Evolutionary conservation across 1,284 basidiomycete genomes (phyloP).

Genomic region (Rhodotorula glutinis): DNA sequence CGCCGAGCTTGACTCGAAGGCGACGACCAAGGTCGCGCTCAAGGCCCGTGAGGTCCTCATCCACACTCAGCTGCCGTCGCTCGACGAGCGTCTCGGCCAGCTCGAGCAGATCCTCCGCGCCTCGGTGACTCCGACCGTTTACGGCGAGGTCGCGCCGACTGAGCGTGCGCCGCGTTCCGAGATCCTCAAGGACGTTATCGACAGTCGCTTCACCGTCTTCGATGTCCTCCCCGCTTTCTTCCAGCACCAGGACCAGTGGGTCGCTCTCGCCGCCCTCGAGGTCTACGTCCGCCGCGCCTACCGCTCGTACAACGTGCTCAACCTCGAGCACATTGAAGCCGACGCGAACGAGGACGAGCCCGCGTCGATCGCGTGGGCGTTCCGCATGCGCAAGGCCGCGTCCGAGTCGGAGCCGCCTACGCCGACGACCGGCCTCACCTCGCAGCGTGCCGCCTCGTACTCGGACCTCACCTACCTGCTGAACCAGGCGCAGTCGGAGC

Average conservation of each 20-base stretch:
- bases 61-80: slow-evolving; percentile 91
- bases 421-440: slow-evolving; percentile 37
- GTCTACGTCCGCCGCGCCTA: slow-evolving; percentile 96
- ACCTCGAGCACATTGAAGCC: slow-evolving; percentile 89
- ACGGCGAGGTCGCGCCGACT: slow-evolving; percentile 74
- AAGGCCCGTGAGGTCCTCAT: slow-evolving; percentile 98
- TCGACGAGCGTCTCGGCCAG: slow-evolving; percentile 87
- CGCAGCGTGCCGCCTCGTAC: slow-evolving; percentile 63
- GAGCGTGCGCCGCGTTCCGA: slow-evolving; percentile 75
- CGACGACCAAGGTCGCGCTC: slow-evolving; percentile 80
- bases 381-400: slow-evolving; percentile 71
- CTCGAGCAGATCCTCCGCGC: slow-evolving; percentile 91
- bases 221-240: slow-evolving; percentile 97
- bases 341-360: slow-evolving; percentile 75
- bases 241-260: slow-evolving; percentile 73
- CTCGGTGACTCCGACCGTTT: slow-evolving; percentile 79
- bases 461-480: slow-evolving; percentile 91
- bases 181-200: slow-evolving; percentile 85
- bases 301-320: slow-evolving; percentile 86
- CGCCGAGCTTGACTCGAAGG: slow-evolving; percentile 83
- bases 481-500: slow-evolving; percentile 72
- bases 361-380: slow-evolving; percentile 81
- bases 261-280: slow-evolving; percentile 87
- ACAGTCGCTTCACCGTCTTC: slow-evolving; percentile 94
- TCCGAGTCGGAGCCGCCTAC: slow-evolving; percentile 54